phyloP scores from a whole-genome alignment of 2,329 filamentous ascomycete genomes.

The Penicillium sp. region DNA sequence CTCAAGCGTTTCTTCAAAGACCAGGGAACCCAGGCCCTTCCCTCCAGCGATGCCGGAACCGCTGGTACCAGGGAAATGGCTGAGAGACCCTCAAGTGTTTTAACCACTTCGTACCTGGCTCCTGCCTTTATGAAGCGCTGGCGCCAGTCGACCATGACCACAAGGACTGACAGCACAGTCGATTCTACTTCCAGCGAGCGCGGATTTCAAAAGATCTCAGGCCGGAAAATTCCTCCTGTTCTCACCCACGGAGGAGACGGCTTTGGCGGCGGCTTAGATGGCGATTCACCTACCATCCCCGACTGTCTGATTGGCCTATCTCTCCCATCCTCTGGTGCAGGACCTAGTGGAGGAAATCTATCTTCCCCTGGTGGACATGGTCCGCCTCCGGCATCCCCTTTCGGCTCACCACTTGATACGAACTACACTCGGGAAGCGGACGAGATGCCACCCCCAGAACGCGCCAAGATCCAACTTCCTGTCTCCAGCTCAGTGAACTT shows the following conservation, averaged over 20 bases:
- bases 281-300: conserved; percentile 31
- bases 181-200: conserved; percentile 42
- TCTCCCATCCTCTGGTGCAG: conserved; percentile 24
- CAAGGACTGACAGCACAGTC: conserved; percentile 35
- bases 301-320: conserved; percentile 15
- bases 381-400: conserved; percentile 29
- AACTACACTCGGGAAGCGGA: conserved; percentile 33
- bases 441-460: conserved; percentile 36
- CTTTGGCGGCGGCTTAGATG: conserved; percentile 40
- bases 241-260: conserved; percentile 49
- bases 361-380: conserved; percentile 26
- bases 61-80: conserved; percentile 30
- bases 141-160: conserved; percentile 39
- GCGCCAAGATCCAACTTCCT: conserved; percentile 46
- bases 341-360: conserved; percentile 21
- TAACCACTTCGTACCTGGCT: conserved; percentile 39
- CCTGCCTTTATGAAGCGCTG: conserved; percentile 43
- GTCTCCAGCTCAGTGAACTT: conserved; percentile 37
- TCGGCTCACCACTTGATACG: conserved; percentile 32
- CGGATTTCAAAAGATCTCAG: conserved; percentile 52
- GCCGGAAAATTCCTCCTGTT: conserved; percentile 49
- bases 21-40: conserved; percentile 22
- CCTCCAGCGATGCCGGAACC: conserved; percentile 25
- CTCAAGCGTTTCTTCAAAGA: conserved; percentile 32
- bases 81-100: conserved; percentile 39